Base-by-base conservation (phyloP, 2,329 filamentous ascomycete genomes). In the Nemania diffusa region DNA sequence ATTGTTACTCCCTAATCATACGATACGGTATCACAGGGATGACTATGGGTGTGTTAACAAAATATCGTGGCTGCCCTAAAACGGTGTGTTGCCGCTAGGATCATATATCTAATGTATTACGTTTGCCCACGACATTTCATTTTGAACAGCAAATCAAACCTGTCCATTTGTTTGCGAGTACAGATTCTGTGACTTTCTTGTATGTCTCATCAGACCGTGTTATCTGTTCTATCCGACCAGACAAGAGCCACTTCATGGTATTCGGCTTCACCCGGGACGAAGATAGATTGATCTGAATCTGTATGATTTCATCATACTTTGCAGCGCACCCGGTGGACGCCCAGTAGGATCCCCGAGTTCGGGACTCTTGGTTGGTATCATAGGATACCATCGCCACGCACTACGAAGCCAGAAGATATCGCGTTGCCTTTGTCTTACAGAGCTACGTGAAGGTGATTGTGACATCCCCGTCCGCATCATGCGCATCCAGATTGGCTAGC, bases 301-400 rank as follows among this genome's bases (percentile, higher is more conserved):
- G 59, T 55, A n/a, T 22, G 50, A 37, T 48, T 44, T 55, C 40
- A 46, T 62, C 37, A 62, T 62, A 26, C 17, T 5, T n/a, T 15
- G 11, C 24, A 26, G 24, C 27, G 5, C 15, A 20, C 26, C 13
- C 6, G 8, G 17, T 29, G 7, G 48, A 20, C 6, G 2, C 17
- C 50, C 6, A 34, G 20, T 55, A 26, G 20, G 3, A 15, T 48
- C 8, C 26, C 27, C 26, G 24, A 27, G 20, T 53, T 7, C 26
- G 20, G n/a, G 20, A 20, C 17, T 26, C 15, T 26, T 37, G 20
- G 37, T 26, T 27, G 27, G 20, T 22, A 40, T 20, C 24, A 15
- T 20, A 22, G 52, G 27, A 56, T 48, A 27, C 24, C n/a, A 46
- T 34, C 26, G 42, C 26, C n/a, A 40, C 20, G 26, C 15, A 20